Evolutionary conservation across 2,329 filamentous ascomycete species (phyloP).

Genomic region (Paraphoma chrysanthemicola): DNA sequence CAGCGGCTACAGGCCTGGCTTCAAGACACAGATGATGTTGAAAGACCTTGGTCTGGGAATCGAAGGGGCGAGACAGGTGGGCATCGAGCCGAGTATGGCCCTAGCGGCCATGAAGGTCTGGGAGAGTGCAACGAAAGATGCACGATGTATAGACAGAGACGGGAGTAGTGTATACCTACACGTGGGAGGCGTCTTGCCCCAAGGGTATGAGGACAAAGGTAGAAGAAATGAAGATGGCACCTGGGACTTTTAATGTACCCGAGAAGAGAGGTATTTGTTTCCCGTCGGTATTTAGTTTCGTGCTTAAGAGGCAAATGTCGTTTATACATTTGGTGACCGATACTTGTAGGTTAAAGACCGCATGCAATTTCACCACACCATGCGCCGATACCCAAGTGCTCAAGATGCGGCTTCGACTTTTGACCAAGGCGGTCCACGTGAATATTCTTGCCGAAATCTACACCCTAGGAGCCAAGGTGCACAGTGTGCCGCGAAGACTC

Average conservation of each 20-base stretch:
- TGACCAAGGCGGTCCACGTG: no score
- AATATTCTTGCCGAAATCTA: no score
- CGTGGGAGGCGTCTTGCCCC: slow-evolving; percentile 34
- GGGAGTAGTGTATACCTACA: slow-evolving; percentile 41
- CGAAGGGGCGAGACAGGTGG: slow-evolving; percentile 33
- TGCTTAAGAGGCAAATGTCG: no score
- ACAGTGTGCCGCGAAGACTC: background rate
- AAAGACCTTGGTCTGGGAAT: slow-evolving; percentile 42
- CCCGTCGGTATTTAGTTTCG: no score
- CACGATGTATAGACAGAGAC: slow-evolving; percentile 34
- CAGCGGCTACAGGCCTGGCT: slow-evolving; percentile 41
- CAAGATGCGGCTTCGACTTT: no score
- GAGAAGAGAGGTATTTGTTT: no score
- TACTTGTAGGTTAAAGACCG: no score
- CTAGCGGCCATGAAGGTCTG: slow-evolving; percentile 36
- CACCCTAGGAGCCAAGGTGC: no score
- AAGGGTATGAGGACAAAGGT: slow-evolving; percentile 35
- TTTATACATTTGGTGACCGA: no score
- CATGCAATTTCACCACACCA: no score
- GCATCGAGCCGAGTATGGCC: slow-evolving; percentile 34
- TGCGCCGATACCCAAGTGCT: no score
- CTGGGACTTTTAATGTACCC: slow-evolving; percentile 26
- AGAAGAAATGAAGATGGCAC: slow-evolving; percentile 27
- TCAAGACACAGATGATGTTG: slow-evolving; percentile 46
- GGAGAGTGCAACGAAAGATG: slow-evolving; percentile 31